A percentile compares a stretch with the other conserved stretches of the same genome.
These are phyloP conservation scores for Apiotrichum mycotoxinovorans DNA, from an alignment of 1,284 basidiomycete genomes.

Conservation along the genomic window DNA sequence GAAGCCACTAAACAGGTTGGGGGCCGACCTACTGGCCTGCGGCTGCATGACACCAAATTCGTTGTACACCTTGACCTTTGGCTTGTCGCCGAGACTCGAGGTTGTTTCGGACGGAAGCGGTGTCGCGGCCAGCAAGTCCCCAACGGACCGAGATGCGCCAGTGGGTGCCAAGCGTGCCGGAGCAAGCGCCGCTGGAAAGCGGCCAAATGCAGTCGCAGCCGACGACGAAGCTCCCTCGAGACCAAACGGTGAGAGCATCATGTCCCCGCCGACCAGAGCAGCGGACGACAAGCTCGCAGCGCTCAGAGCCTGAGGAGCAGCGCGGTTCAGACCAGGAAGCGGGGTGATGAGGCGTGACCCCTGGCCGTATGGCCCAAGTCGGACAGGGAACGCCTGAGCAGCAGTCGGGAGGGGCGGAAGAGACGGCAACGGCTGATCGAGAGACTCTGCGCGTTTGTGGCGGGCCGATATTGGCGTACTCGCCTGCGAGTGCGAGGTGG, in stretches of 20 bases:
- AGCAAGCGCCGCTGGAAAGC: not conserved
- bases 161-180: not conserved
- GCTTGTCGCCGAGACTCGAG: not conserved
- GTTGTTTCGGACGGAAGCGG: not conserved
- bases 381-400: not conserved
- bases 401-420: not conserved
- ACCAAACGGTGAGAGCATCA: conserved; percentile 20
- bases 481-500: not conserved
- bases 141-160: conserved; percentile 2
- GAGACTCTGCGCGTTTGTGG: not conserved
- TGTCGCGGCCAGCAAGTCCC: not conserved
- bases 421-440: not conserved
- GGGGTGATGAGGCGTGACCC: not conserved
- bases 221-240: not conserved
- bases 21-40: not conserved
- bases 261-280: conserved; percentile 7
- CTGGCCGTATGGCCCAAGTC: not conserved
- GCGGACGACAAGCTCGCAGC: not conserved
- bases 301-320: not conserved
- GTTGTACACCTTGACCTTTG: conserved; percentile 1
- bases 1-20: not conserved
- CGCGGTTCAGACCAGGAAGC: conserved; percentile 3
- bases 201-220: not conserved
- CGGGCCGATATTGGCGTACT: not conserved
- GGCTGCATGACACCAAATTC: conserved; percentile 14